Conservation (phyloP, 441 rosid genomes). For the Pelargonium cotyledonis region DNA sequence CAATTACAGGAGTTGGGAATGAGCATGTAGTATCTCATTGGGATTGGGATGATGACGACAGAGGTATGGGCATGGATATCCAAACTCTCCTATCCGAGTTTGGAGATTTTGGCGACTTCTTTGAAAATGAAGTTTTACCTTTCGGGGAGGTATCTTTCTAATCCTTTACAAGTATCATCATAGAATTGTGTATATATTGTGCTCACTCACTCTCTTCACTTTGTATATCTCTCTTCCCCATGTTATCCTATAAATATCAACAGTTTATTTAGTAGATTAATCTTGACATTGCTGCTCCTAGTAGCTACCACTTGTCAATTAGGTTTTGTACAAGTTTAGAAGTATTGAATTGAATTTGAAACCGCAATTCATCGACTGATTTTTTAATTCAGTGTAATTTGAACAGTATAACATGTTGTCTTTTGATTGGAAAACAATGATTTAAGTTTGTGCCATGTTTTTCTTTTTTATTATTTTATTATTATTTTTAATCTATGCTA, state of each 20-base stretch:
- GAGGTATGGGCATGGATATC: constrained; percentile 86
- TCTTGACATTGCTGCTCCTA: constrained; percentile 1
- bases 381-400: background rate
- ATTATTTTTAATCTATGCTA: background rate
- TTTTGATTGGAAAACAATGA: constrained; percentile 4
- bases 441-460: background rate
- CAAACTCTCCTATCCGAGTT: constrained; percentile 97
- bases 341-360: background rate
- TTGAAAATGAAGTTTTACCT: constrained; percentile 87
- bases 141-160: constrained; percentile 87
- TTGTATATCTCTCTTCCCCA: background rate
- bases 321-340: background rate
- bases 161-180: constrained; percentile 10
- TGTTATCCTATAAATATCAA: background rate
- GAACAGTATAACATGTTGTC: background rate
- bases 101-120: constrained; percentile 99
- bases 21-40: constrained; percentile 70
- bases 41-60: constrained; percentile 95
- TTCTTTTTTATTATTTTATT: too few relatives aligned
- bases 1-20: constrained; percentile 59
- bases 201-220: background rate
- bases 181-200: constrained; percentile 1
- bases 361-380: background rate
- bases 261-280: constrained; percentile 1
- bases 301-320: background rate